Evolutionary conservation across 495 filamentous ascomycete genomes (phyloP).

Genomic region (Hyaloscypha finlandica): DNA sequence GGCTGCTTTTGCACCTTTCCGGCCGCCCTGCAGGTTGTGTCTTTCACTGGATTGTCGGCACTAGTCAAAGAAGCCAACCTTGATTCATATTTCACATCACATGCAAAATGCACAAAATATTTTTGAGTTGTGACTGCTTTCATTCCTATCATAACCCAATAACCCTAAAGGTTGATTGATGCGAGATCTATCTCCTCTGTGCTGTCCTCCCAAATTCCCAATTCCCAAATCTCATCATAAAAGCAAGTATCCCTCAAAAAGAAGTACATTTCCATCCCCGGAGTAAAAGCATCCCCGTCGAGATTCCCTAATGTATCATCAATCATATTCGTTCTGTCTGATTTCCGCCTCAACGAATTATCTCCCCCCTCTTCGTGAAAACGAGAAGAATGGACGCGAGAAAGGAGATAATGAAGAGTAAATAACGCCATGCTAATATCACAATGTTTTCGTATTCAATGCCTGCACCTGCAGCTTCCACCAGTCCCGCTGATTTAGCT

Average conservation of each 20-base stretch:
- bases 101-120: background rate
- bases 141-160: constrained; percentile 1
- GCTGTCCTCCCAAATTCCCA: background rate
- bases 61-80: no score
- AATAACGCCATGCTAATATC: constrained; percentile 31
- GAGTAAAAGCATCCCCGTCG: constrained; percentile 28
- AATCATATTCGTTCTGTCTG: constrained; percentile 2
- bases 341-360: constrained; percentile 8
- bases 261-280: constrained; percentile 21
- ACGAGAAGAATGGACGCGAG: constrained; percentile 10
- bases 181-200: constrained; percentile 22
- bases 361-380: constrained; percentile 2
- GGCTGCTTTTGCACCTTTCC: no score
- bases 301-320: constrained; percentile 22
- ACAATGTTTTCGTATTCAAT: constrained; percentile 24
- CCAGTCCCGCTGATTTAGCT: constrained; percentile 23
- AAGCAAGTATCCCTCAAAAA: background rate
- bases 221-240: background rate
- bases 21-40: no score
- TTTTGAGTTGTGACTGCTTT: constrained; percentile 15
- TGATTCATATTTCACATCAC: background rate
- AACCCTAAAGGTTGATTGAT: constrained; percentile 10
- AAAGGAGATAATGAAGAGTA: constrained; percentile 12
- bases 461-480: constrained; percentile 25
- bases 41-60: no score